Evolutionary conservation across 2,329 filamentous ascomycete genomes (phyloP), one percentile per base, ranked within the genome.

Genomic region (Lasiodiplodia gonubiensis): DNA sequence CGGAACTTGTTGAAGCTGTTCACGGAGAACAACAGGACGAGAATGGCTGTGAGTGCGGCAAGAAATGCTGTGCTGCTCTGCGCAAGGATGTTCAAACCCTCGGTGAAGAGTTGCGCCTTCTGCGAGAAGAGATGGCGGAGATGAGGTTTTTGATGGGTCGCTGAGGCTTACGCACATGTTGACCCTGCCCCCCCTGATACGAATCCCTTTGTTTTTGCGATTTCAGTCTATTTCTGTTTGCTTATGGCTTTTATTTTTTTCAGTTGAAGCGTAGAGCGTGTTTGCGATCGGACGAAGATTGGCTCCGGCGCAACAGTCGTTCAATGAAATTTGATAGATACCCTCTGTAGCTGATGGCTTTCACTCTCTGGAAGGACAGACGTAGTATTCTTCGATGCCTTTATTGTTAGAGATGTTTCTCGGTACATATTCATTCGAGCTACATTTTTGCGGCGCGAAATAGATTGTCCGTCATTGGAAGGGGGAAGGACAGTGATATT

Each of bases 1-100:
- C 59, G 12, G 46, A 37, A 4, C 27, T 63, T 25, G 3, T 37
- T 10, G 59, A 51, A 25, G 59, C 12, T n/a, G 23, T 63, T 7
- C 59, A 63, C 21, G 27, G 35, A 12, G 49, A 53, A 23, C 33
- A 63, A 18, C 46, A 63, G 2, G 30, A 16, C 30, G 30, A 23
- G n/a, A 27, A 63, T 21, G n/a, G 27, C 5, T 67, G 66, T n/a
- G 66, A 67, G 18, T 67, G 66, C n/a, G 66, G 66, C 25, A 63
- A 46, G n/a, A n/a, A 30, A 2, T 67, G 66, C 46, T 67, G 66
- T n/a, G 39, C 49, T 3, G n/a, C 49, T 16, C 46, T 67, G 16
- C 51, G 66, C 14, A 42, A 48, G 21, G 66, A 67, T 1, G 27
- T 63, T 4, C n/a, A 39, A 14, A 30, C 16, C 11, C 25, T 67